Conservation (phyloP, 1,139 yeast genomes). For the Hansenula anomala region DNA sequence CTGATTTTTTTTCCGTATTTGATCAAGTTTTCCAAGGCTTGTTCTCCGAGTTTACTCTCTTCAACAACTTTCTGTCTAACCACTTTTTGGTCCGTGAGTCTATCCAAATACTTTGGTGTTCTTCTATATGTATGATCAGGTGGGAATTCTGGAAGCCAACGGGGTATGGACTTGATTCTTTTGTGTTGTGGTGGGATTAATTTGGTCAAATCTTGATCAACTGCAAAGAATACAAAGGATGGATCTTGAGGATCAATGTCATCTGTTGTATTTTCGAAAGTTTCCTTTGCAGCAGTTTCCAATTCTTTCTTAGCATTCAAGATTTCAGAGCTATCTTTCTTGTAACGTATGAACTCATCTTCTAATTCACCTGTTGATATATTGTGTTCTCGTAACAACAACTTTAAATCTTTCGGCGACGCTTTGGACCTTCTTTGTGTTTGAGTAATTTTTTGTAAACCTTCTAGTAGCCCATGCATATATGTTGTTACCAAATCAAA, state of each 20-base stretch:
- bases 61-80: conserved; percentile 68
- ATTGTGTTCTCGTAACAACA: conserved; percentile 42
- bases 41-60: conserved; percentile 78
- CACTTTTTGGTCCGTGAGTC: conserved; percentile 67
- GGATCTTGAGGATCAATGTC: conserved; percentile 27
- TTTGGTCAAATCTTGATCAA: conserved; percentile 44
- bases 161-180: conserved; percentile 55
- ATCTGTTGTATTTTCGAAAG: conserved; percentile 11
- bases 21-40: conserved; percentile 60
- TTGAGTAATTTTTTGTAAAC: conserved; percentile 51
- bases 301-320: conserved; percentile 9
- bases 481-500: conserved; percentile 45
- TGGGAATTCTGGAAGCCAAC: conserved; percentile 81
- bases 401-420: conserved; percentile 50
- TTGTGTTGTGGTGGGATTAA: conserved; percentile 50
- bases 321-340: conserved; percentile 13
- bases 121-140: conserved; percentile 88
- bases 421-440: conserved; percentile 67
- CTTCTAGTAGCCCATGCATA: conserved; percentile 40
- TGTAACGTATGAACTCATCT: conserved; percentile 31
- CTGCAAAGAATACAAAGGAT: conserved; percentile 40
- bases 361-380: conserved; percentile 43
- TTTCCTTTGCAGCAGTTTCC: conserved; percentile 10
- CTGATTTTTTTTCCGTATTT: conserved; percentile 7
- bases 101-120: conserved; percentile 61